phyloP scores from a whole-genome alignment of 2,329 filamentous ascomycete species.

The Neoarthrinium moseri region DNA sequence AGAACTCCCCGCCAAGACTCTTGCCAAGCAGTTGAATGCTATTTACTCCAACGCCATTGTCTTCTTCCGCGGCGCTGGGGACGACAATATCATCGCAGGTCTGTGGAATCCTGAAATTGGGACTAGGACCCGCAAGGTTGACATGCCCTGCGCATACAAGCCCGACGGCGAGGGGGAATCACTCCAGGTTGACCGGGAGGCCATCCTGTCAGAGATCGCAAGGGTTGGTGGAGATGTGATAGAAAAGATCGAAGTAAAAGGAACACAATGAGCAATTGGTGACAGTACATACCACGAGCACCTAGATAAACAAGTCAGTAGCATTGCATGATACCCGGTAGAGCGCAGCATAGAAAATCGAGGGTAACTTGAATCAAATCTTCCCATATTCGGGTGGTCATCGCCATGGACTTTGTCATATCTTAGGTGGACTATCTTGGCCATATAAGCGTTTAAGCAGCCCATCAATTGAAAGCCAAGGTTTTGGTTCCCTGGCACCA shows the following conservation, averaged over 20 bases:
- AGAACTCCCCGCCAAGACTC: slow-evolving; percentile 59
- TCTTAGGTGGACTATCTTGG: too few species aligned
- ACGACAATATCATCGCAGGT: slow-evolving; percentile 55
- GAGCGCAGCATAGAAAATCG: too few species aligned
- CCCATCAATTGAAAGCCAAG: too few species aligned
- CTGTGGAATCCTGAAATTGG: slow-evolving; percentile 58
- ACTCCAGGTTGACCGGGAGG: slow-evolving; percentile 65
- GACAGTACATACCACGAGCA: too few species aligned
- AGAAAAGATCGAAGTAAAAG: slow-evolving; percentile 46
- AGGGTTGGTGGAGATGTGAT: slow-evolving; percentile 65
- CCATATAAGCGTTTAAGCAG: too few species aligned
- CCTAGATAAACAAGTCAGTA: too few species aligned
- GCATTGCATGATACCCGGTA: too few species aligned
- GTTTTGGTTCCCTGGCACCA: too few species aligned
- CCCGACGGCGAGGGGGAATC: slow-evolving; percentile 46
- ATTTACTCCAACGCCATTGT: slow-evolving; percentile 70
- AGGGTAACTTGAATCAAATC: too few species aligned
- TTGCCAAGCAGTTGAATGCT: slow-evolving; percentile 65
- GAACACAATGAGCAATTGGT: too few species aligned
- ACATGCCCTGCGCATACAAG: slow-evolving; percentile 66
- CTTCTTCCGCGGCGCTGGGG: slow-evolving; percentile 71
- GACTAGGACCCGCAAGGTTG: slow-evolving; percentile 65
- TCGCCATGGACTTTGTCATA: too few species aligned
- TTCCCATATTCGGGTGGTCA: too few species aligned
- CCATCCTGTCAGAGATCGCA: slow-evolving; percentile 71